These are phyloP conservation scores for Stephanodiscus triporus DNA, from an alignment of 108 stramenopile genomes.

Conservation along the genomic window DNA sequence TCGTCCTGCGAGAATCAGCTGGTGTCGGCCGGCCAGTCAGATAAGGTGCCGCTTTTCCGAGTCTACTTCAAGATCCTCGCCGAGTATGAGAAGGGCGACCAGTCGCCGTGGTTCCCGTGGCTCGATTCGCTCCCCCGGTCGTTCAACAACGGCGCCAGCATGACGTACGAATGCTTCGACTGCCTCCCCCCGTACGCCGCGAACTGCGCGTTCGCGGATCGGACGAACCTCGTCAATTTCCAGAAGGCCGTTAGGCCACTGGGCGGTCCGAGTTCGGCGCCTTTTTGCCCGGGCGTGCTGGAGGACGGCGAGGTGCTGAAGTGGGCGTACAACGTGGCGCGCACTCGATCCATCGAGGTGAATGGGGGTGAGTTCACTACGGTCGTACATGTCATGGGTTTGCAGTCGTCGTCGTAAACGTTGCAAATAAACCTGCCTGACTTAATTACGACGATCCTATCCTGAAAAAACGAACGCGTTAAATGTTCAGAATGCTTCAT, in stretches of 20 bases:
- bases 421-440: no score
- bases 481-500: constrained; percentile 43
- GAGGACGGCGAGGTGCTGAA: constrained; percentile 24
- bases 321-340: constrained; percentile 26
- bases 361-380: background rate
- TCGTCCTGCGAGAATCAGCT: background rate
- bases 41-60: constrained; percentile 15
- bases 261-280: background rate
- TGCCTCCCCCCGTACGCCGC: constrained; percentile 22
- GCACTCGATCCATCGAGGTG: constrained; percentile 4
- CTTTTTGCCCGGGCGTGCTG: constrained; percentile 12
- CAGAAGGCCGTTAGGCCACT: background rate
- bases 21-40: constrained; percentile 1
- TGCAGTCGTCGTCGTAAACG: no score
- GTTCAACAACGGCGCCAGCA: constrained; percentile 22
- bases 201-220: constrained; percentile 11
- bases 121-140: constrained; percentile 23
- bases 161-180: constrained; percentile 32
- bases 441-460: no score
- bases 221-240: constrained; percentile 4
- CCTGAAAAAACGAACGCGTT: no score
- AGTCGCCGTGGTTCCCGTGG: constrained; percentile 22
- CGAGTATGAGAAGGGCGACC: constrained; percentile 20
- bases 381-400: no score
- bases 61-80: constrained; percentile 26